Evolutionary conservation across 2,329 filamentous ascomycete species (phyloP).

Genomic region (Aspergillus texensis): DNA sequence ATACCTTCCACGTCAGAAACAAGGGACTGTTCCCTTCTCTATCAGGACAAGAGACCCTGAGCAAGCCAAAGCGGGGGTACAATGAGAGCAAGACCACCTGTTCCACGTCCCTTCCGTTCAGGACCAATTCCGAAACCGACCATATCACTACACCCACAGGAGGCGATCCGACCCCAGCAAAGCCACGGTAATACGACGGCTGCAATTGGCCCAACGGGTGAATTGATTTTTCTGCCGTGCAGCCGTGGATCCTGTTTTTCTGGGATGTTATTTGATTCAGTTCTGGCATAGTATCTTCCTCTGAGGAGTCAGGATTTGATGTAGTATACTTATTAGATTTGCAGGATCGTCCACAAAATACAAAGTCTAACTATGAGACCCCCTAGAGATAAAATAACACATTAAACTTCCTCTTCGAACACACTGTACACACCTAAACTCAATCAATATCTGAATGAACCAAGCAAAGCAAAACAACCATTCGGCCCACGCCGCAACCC

Average conservation of each 20-base stretch:
- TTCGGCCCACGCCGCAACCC: too few species aligned
- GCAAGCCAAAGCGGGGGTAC: neutral
- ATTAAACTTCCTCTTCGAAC: too few species aligned
- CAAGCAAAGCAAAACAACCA: too few species aligned
- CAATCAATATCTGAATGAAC: too few species aligned
- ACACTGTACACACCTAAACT: neutral
- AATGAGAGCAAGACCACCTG: neutral
- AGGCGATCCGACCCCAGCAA: neutral
- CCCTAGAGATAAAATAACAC: too few species aligned
- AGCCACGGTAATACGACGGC: neutral
- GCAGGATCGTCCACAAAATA: neutral
- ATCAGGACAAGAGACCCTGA: neutral
- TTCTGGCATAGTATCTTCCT: neutral
- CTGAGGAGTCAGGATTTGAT: too few species aligned
- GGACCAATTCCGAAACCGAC: neutral
- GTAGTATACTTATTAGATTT: neutral
- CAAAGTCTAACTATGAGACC: too few species aligned
- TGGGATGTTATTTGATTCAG: neutral
- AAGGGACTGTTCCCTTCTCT: neutral
- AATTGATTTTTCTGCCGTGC: neutral
- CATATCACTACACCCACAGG: neutral
- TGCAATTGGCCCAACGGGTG: neutral
- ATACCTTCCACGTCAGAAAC: neutral
- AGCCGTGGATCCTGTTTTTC: neutral
- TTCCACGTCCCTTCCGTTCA: neutral